A percentile compares a stretch with the other conserved stretches of the same genome.
phyloP scores from a whole-genome alignment of 2,329 filamentous ascomycete species.

The Dothideomycetes sp. region DNA sequence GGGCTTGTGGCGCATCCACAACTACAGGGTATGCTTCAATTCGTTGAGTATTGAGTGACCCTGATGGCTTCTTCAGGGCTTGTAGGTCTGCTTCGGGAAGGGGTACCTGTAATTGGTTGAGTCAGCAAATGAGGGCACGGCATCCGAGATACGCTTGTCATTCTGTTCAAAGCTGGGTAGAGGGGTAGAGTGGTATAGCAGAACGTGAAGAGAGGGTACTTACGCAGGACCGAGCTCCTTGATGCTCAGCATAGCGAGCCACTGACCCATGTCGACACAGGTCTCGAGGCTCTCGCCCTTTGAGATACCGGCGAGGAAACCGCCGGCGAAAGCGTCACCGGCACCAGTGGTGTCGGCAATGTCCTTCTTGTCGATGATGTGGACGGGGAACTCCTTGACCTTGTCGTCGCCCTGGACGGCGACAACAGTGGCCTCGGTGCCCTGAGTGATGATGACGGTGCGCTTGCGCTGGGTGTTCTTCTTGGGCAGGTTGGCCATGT shows the following conservation, averaged over 20 bases:
- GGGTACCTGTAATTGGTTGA: conserved; percentile 23
- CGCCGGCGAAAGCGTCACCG: conserved; percentile 90
- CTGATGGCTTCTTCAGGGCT: neutral
- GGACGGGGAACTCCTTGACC: conserved; percentile 71
- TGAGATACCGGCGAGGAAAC: conserved; percentile 82
- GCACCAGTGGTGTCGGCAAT: conserved; percentile 97
- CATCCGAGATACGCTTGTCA: neutral
- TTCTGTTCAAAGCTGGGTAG: no score
- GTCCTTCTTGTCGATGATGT: conserved; percentile 62
- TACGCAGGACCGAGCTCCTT: conserved; percentile 94
- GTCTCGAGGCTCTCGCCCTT: conserved; percentile 71
- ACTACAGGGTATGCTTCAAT: neutral
- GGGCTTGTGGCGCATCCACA: no score
- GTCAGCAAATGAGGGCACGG: neutral
- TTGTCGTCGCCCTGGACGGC: conserved; percentile 52
- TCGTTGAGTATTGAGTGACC: neutral
- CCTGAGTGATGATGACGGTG: conserved; percentile 87
- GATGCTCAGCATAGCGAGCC: conserved; percentile 89
- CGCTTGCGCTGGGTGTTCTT: conserved; percentile 77
- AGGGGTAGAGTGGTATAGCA: neutral
- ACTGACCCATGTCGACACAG: conserved; percentile 85
- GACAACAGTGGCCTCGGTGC: conserved; percentile 81
- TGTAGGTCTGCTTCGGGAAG: conserved; percentile 31
- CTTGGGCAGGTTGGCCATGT: conserved; percentile 83
- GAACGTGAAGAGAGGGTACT: conserved; percentile 35